These are phyloP conservation scores for Hypholoma sublateritium DNA, from an alignment of 768 basidiomycete genomes.

Conservation along the genomic window DNA sequence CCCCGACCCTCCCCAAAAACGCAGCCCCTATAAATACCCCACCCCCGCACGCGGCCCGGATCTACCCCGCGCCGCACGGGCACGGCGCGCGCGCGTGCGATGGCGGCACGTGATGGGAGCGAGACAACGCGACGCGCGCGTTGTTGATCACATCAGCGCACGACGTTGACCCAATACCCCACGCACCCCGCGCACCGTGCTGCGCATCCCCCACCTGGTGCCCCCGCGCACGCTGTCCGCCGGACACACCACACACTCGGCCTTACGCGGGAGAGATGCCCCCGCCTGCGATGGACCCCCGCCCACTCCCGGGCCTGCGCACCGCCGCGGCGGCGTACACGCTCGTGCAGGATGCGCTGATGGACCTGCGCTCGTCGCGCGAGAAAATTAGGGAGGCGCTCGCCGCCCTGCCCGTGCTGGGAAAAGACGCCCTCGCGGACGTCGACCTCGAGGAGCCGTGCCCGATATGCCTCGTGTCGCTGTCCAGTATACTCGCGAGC, in stretches of 20 bases:
- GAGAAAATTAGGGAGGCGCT: conserved; percentile 39
- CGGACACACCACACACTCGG: background rate
- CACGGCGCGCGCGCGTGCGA: background rate
- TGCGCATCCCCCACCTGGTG: background rate
- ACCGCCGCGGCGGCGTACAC: conserved; percentile 19
- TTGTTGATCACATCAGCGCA: conserved; percentile 14
- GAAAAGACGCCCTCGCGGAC: conserved; percentile 23
- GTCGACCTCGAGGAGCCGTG: conserved; percentile 55
- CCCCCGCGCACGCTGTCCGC: background rate
- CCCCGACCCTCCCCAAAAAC: background rate
- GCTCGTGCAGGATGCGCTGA: conserved; percentile 22
- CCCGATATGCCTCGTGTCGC: conserved; percentile 63
- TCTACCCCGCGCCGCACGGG: no score
- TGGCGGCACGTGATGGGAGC: conserved; percentile 7
- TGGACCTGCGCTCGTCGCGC: conserved; percentile 14
- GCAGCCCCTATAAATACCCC: background rate
- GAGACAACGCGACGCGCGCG: conserved; percentile 13
- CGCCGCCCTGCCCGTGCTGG: conserved; percentile 43
- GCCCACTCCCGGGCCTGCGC: background rate
- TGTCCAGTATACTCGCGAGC: conserved; percentile 43
- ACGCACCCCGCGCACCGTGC: background rate
- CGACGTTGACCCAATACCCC: background rate
- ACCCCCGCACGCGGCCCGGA: background rate
- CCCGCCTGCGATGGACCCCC: background rate
- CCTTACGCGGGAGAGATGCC: no score